These are phyloP conservation scores for Russula earlei DNA, from an alignment of 768 basidiomycete genomes.

Conservation along the genomic window DNA sequence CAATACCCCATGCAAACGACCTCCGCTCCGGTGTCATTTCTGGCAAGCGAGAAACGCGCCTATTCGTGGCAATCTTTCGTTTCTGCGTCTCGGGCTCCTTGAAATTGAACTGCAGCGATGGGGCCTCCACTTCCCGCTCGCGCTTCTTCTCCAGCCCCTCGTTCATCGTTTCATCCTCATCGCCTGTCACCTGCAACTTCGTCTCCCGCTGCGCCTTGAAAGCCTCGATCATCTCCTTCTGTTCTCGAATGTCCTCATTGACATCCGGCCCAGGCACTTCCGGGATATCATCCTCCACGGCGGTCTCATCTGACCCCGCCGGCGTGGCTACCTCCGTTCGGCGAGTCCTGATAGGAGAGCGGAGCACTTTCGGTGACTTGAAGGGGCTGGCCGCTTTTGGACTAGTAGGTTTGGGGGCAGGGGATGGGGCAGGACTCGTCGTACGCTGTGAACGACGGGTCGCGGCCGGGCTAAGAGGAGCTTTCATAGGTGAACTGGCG, in stretches of 20 bases:
- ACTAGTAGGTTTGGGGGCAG: conserved; percentile 32
- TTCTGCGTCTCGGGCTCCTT: conserved; percentile 56
- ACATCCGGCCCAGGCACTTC: conserved; percentile 50
- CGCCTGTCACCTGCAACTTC: conserved; percentile 23
- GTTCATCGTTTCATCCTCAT: conserved; percentile 17
- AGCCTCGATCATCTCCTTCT: conserved; percentile 64
- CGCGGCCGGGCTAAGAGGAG: conserved; percentile 23
- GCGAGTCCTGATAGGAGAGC: conserved; percentile 29
- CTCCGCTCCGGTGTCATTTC: conserved; percentile 57
- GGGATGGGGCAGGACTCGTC: conserved; percentile 31
- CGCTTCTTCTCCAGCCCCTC: conserved; percentile 32
- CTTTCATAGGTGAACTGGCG: conserved; percentile 16
- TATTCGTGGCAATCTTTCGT: conserved; percentile 52
- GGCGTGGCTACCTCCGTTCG: conserved; percentile 34
- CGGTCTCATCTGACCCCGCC: conserved; percentile 51
- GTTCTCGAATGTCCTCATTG: conserved; percentile 64
- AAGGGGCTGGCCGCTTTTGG: conserved; percentile 25
- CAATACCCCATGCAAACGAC: conserved; percentile 73
- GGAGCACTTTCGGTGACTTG: conserved; percentile 29
- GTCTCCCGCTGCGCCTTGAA: conserved; percentile 56
- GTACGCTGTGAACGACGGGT: conserved; percentile 35
- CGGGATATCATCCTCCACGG: conserved; percentile 49
- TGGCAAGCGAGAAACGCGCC: conserved; percentile 44
- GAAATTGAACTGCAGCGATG: conserved; percentile 49
- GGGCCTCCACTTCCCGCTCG: conserved; percentile 46